Evolutionary conservation across 2,329 filamentous ascomycete species (phyloP).

Genomic region (Venturia asperata): DNA sequence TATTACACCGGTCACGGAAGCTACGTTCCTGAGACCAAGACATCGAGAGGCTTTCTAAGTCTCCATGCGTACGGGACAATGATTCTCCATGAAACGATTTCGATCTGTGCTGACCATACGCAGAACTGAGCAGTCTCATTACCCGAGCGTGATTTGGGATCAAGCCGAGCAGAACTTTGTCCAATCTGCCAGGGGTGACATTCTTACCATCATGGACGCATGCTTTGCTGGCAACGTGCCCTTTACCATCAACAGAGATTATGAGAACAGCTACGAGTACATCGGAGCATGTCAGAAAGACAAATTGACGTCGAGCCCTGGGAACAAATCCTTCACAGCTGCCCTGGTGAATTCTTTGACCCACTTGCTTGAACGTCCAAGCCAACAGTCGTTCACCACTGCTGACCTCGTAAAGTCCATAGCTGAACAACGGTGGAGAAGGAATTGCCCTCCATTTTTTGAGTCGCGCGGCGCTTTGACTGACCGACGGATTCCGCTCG

Average conservation of each 20-base stretch:
- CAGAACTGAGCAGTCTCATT: neutral
- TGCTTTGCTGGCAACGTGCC: constrained; percentile 16
- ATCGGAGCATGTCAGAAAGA: constrained; percentile 13
- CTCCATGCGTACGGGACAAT: constrained; percentile 6
- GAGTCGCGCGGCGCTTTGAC: neutral
- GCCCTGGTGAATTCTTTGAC: constrained; percentile 4
- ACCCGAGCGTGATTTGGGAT: constrained; percentile 7
- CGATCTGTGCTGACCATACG: neutral
- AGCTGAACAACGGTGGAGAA: neutral
- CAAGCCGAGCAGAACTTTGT: constrained; percentile 4
- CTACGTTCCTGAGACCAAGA: neutral
- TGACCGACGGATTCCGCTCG: neutral
- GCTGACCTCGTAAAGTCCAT: neutral
- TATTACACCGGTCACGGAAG: constrained; percentile 19
- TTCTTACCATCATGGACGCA: constrained; percentile 19
- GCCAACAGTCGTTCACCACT: constrained; percentile 9
- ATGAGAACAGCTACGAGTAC: constrained; percentile 16
- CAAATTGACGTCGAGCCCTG: constrained; percentile 9
- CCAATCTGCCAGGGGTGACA: neutral
- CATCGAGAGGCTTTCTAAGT: neutral
- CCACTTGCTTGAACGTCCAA: neutral
- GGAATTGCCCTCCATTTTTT: neutral
- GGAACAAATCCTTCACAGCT: constrained; percentile 16
- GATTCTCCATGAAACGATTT: neutral
- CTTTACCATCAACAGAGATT: neutral